Percentiles rank a stretch among this genome's conserved stretches.
Evolutionary conservation across 441 rosid genomes (phyloP).

Genomic region (Corymbia calophylla): DNA sequence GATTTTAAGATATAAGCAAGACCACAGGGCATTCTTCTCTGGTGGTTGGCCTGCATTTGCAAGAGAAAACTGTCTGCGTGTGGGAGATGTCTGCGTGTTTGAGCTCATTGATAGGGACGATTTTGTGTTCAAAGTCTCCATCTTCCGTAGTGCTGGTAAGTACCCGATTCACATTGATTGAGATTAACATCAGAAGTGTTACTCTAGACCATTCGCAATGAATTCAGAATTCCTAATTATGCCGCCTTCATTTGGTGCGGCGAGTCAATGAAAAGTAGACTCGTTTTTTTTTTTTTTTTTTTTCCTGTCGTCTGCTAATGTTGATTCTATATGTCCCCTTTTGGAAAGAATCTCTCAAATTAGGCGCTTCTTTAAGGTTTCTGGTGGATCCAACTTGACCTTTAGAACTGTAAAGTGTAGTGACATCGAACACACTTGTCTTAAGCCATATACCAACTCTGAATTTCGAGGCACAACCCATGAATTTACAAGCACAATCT

Average conservation of each 20-base stretch:
- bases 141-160: not conserved
- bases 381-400: not conserved
- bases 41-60: not conserved
- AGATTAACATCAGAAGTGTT: not conserved
- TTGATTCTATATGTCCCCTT: not conserved
- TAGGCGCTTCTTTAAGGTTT: not conserved
- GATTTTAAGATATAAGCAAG: not conserved
- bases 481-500: not conserved
- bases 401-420: not conserved
- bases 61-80: not conserved
- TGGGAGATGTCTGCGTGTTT: not conserved
- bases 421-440: not conserved
- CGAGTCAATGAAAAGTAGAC: not conserved
- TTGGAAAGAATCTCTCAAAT: not conserved
- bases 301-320: not conserved
- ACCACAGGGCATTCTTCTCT: not conserved
- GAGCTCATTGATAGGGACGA: not conserved
- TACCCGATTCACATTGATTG: not conserved
- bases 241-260: not conserved
- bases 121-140: not conserved
- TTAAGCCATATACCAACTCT: not conserved
- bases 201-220: not conserved
- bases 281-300: not conserved
- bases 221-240: not conserved
- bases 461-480: not conserved